Conservation (phyloP, 2,329 filamentous ascomycete species). For the Aspergillus puulaauensis region DNA sequence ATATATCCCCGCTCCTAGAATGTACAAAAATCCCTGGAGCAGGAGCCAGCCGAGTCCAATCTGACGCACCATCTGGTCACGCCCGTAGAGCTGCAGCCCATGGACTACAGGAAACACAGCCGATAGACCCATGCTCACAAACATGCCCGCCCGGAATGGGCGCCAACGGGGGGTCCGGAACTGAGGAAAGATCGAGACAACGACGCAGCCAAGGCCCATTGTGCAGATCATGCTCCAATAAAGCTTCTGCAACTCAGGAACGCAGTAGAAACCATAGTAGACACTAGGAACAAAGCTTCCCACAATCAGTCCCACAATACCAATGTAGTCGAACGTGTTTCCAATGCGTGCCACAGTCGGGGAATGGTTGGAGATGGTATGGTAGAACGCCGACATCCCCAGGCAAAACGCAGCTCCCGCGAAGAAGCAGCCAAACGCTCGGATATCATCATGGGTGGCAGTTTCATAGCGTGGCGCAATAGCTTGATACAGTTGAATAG, state of each 20-base stretch:
- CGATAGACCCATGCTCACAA: constrained; percentile 80
- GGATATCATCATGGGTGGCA: constrained; percentile 63
- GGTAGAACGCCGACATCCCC: constrained; percentile 81
- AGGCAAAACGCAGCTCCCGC: constrained; percentile 69
- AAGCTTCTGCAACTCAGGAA: constrained; percentile 61
- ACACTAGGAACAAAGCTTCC: constrained; percentile 87
- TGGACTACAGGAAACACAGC: constrained; percentile 82
- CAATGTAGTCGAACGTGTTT: constrained; percentile 92
- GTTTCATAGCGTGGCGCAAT: constrained; percentile 66
- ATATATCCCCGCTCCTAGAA: constrained; percentile 81
- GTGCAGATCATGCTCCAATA: constrained; percentile 80
- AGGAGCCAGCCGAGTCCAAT: constrained; percentile 82
- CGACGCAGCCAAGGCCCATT: constrained; percentile 72
- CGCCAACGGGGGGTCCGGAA: constrained; percentile 84
- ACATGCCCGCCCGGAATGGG: constrained; percentile 84
- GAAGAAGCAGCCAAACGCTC: constrained; percentile 78
- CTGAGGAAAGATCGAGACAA: constrained; percentile 74
- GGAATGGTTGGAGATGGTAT: constrained; percentile 83
- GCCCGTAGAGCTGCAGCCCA: constrained; percentile 67
- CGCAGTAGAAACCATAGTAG: constrained; percentile 80
- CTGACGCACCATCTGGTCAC: constrained; percentile 63
- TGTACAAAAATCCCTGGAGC: constrained; percentile 78
- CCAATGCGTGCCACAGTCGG: constrained; percentile 74
- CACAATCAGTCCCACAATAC: constrained; percentile 88
- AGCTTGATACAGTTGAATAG: constrained; percentile 54